Evolutionary conservation across 164 flowering plant species (phyloP), one percentile per base, ranked within the genome.

Genomic region (Vitis labrusca): DNA sequence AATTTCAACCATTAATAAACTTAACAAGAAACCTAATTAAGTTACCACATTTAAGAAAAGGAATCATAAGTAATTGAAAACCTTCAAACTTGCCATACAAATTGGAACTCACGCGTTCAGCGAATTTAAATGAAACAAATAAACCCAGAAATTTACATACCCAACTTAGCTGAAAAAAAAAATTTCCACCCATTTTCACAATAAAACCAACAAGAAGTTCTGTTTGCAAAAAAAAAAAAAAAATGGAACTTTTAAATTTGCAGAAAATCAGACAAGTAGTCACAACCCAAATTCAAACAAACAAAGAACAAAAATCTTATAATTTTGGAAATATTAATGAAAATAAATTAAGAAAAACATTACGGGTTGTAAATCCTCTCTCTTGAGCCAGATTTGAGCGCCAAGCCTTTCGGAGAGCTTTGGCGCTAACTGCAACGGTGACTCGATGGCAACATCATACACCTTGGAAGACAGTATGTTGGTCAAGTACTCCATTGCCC

Each of bases 291-390:
- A 47, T 15, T 14, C 12, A n/a, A 50, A 50, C 16, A 15, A 32
- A 30, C 51, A 61, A 30, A 44, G 55, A 49, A 62, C 12, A 27
- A 19, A 51, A 2, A 12, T 19, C 10, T 13, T 19, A 56, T 27
- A 66, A 55, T 50, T 15, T 17, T 0, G 10, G 1, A 23, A 5
- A 48, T 9, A 67, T 9, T 29, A 10, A 17, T 13, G 53, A 14
- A 19, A 17, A 14, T 6, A 17, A 56, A 56, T 1, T 59, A 64
- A 27, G n/a, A 14, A 55, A 54, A 23, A n/a, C 10, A 88, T 76
- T 71, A 95, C 98, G 19, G 97, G 97, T 74, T 96, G 98, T 30
- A 93, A 76, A 80, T 93, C 98, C 78, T 96, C 98, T 64, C 99
- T 76, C 74, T 96, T 96, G 56, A 96, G 92, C 86, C 84, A 93